A percentile compares a stretch with the other conserved stretches of the same genome.
Evolutionary conservation across 2,329 filamentous ascomycete genomes (phyloP).

Genomic region (Fonsecaea erecta): DNA sequence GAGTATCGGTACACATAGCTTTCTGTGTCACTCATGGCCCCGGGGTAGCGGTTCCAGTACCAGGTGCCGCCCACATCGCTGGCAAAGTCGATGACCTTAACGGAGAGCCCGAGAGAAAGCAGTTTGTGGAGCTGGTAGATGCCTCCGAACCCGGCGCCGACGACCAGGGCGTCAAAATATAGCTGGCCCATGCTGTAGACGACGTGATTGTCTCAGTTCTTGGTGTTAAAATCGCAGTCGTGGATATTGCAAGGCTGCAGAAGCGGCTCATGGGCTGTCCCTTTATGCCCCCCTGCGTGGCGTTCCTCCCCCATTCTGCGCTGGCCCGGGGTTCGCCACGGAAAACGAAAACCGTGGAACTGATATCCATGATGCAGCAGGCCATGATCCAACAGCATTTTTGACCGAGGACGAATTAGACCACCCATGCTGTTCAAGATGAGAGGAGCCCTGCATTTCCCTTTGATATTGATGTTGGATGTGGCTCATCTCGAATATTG

Average conservation of each 20-base stretch:
- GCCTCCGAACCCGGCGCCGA: conserved; percentile 47
- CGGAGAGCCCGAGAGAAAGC: conserved; percentile 55
- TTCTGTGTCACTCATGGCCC: conserved; percentile 43
- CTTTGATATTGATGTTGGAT: background rate
- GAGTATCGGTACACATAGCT: conserved; percentile 44
- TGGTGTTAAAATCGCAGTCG: background rate
- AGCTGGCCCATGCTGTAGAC: background rate
- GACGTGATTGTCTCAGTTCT: background rate
- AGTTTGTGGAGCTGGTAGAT: conserved; percentile 59
- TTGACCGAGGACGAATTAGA: background rate
- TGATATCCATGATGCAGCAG: background rate
- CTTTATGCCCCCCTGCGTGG: background rate
- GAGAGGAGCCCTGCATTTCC: background rate
- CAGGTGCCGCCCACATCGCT: conserved; percentile 48
- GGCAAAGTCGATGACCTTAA: conserved; percentile 58
- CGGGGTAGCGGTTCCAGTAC: conserved; percentile 47
- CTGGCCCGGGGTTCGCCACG: conserved; percentile 5
- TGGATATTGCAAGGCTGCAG: background rate
- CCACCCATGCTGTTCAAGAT: background rate
- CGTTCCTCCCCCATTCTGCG: background rate
- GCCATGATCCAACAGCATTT: background rate
- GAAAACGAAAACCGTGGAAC: conserved; percentile 21
- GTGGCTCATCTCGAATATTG: background rate
- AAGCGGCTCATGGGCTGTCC: background rate
- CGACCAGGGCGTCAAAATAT: conserved; percentile 38